Evolutionary conservation across 2,329 filamentous ascomycete species (phyloP), one percentile per base, ranked within the genome.

Genomic region (Aureobasidium namibiae): DNA sequence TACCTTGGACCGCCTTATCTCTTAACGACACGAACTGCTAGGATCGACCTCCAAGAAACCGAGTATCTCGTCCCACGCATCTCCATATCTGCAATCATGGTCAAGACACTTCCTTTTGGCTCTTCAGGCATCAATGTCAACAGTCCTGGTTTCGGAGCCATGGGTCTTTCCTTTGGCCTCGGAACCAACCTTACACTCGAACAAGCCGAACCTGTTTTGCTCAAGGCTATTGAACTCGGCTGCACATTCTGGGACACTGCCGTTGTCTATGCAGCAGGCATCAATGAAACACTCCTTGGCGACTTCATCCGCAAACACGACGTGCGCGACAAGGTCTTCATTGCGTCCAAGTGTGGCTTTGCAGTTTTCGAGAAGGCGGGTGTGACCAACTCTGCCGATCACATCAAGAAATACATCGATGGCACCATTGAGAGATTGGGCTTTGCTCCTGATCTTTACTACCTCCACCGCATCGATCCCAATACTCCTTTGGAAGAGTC

Each of bases 291-390:
- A 65, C 71, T 80, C 0, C 66, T 80, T 0, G 78, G 77, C 3
- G 76, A 79, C 33, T 80, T 80, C 61, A 78, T 80, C 61, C 66
- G 73, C 24, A 80, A 79, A 63, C 76, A 80, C 66, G 76, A 79
- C 50, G 69, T 76, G 10, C 75, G 78, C 1, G 76, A 79, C 58
- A 78, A 79, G 62, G 39, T 80, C n/a, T 79, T 80, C 62, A 66
- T 80, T 57, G 77, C 77, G 6, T 79, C 77, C 0, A 79, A 79
- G 58, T 79, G 77, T 61, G 77, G 76, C 0, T 71, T 79, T 39
- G 64, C 73, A 14, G 67, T 67, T 3, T 74, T 77, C 42, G 72
- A 68, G 13, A 64, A 65, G 1, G 65, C 67, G 4, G 18, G 36
- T 2, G 69, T 78, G 31, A 78, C 75, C 49, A 80, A 79, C 63